Conservation (phyloP, 371 early-diverging fungal genomes). For the Apophysomyces ossiformis region DNA sequence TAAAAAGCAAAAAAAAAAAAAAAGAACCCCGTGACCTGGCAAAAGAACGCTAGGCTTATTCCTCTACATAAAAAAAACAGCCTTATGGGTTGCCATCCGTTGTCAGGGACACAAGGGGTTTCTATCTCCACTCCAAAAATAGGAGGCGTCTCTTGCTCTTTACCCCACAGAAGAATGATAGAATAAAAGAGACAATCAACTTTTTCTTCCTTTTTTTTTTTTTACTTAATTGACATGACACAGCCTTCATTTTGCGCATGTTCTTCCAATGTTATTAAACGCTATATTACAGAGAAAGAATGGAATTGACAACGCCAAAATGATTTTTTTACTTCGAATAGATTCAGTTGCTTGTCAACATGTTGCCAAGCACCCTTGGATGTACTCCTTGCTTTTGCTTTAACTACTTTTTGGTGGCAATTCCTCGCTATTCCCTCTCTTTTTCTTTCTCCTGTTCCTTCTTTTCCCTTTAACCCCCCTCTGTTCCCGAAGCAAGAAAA, state of each 20-base stretch:
- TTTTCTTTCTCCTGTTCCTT: neutral
- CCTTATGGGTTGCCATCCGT: slow-evolving; percentile 4
- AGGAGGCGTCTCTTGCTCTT: neutral
- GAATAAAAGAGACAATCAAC: neutral
- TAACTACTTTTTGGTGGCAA: slow-evolving; percentile 7
- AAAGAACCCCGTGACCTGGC: neutral
- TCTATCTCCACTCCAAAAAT: neutral
- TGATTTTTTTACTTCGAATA: neutral
- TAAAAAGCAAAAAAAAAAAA: no score
- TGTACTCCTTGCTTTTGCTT: slow-evolving; percentile 5
- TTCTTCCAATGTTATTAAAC: no score
- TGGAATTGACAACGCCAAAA: neutral
- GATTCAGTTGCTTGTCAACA: neutral
- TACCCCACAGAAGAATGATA: neutral
- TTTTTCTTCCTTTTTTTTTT: neutral
- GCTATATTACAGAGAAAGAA: neutral
- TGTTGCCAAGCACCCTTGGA: slow-evolving; percentile 6
- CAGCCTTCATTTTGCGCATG: no score
- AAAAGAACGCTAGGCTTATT: neutral
- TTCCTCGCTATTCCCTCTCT: neutral
- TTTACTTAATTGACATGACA: slow-evolving; percentile 1
- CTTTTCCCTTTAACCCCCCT: neutral
- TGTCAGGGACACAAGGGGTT: neutral
- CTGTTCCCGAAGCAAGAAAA: neutral
- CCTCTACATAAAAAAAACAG: neutral